Evolutionary conservation across 2,329 filamentous ascomycete species (phyloP).

Genomic region (Zymoseptoria passerinii): DNA sequence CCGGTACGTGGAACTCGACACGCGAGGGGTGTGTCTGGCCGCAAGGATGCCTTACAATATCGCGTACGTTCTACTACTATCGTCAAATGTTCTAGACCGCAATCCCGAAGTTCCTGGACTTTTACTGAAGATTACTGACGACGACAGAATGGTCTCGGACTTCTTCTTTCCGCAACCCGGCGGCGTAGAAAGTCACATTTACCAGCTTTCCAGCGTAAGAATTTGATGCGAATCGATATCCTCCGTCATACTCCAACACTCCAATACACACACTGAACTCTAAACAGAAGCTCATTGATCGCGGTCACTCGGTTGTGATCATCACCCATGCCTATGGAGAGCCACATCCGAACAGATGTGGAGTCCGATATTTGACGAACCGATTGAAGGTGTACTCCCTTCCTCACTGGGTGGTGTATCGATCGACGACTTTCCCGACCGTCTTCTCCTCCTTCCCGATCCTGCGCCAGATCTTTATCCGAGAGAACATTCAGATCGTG

Average conservation of each 20-base stretch:
- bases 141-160: conserved; percentile 80
- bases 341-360: conserved; percentile 52
- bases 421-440: conserved; percentile 85
- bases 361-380: conserved; percentile 91
- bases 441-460: conserved; percentile 98
- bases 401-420: conserved; percentile 92
- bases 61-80: conserved; percentile 41
- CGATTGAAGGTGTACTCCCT: conserved; percentile 97
- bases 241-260: conserved; percentile 1
- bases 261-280: conserved; percentile 10
- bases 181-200: conserved; percentile 96
- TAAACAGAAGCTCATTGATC: conserved; percentile 77
- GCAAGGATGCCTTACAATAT: conserved; percentile 59
- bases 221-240: background rate
- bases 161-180: conserved; percentile 98
- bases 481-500: conserved; percentile 92
- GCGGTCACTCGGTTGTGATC: conserved; percentile 95
- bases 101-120: background rate
- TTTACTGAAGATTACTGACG: conserved; percentile 25
- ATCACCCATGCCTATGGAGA: conserved; percentile 88
- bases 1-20: background rate
- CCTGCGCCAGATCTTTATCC: conserved; percentile 91
- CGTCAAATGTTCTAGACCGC: background rate
- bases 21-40: background rate
- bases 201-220: conserved; percentile 73